phyloP scores from a whole-genome alignment of 2,329 filamentous ascomycete species.

The Diaporthe destruens region DNA sequence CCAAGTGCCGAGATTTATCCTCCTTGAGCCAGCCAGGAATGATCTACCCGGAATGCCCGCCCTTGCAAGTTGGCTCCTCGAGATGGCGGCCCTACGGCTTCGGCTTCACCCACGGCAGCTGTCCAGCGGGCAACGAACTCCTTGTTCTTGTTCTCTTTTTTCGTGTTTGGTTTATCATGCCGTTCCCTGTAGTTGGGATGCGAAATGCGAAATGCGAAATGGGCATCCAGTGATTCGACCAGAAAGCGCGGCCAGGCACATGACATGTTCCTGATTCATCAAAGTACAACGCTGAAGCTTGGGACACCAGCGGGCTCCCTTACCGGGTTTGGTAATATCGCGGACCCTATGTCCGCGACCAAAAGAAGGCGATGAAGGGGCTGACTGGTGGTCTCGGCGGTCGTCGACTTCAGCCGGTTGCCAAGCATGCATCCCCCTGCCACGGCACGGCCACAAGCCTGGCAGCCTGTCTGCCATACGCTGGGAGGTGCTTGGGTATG shows the following conservation, averaged over 20 bases:
- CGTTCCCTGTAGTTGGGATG: neutral
- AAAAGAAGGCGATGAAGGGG: constrained; percentile 33
- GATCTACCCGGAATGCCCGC: constrained; percentile 14
- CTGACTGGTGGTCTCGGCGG: constrained; percentile 8
- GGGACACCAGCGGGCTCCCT: constrained; percentile 2
- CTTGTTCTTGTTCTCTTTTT: neutral
- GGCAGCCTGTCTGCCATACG: neutral
- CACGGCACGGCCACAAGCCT: neutral
- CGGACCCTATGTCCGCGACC: constrained; percentile 38
- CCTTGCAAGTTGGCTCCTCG: constrained; percentile 3
- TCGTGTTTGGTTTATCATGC: neutral
- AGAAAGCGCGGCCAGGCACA: constrained; percentile 14
- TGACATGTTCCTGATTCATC: constrained; percentile 26
- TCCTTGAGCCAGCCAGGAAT: constrained; percentile 6
- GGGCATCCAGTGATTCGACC: constrained; percentile 10
- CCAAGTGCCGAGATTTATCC: constrained; percentile 12
- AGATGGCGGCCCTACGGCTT: neutral
- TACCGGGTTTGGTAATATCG: constrained; percentile 35
- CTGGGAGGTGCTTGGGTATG: neutral
- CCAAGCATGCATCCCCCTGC: constrained; percentile 27
- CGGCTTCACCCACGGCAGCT: neutral
- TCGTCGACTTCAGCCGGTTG: constrained; percentile 29
- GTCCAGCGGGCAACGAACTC: neutral
- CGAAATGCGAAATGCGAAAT: constrained; percentile 18
- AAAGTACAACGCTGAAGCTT: constrained; percentile 19